Evolutionary conservation across 306 rosid genomes (phyloP).

Genomic region (Lagenaria siceraria): DNA sequence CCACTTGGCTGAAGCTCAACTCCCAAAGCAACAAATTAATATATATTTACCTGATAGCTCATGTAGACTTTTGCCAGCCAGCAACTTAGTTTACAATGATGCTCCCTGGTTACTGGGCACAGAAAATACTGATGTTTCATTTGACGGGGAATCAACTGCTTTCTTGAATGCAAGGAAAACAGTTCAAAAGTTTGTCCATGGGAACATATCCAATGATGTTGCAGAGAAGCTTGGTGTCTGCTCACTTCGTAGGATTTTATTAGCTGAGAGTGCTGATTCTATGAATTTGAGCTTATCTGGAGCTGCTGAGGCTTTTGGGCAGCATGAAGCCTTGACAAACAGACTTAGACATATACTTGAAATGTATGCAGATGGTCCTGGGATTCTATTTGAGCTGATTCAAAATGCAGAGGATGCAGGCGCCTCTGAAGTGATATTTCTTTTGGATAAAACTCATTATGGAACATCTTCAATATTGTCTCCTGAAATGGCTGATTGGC

Average conservation of each 20-base stretch:
- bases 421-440: constrained; percentile 86
- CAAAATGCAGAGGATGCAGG: constrained; percentile 99
- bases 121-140: constrained; percentile 49
- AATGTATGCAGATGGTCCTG: constrained; percentile 99
- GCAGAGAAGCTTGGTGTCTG: constrained; percentile 93
- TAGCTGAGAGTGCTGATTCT: constrained; percentile 98
- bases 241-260: constrained; percentile 81
- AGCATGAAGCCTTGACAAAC: constrained; percentile 94
- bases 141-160: constrained; percentile 35
- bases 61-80: constrained; percentile 58
- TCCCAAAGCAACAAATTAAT: constrained; percentile 43
- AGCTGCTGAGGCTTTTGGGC: constrained; percentile 98
- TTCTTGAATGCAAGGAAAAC: constrained; percentile 48
- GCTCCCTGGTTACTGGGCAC: constrained; percentile 96
- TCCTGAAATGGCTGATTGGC: constrained; percentile 99
- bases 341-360: constrained; percentile 97
- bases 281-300: constrained; percentile 91
- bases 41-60: constrained; percentile 78
- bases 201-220: constrained; percentile 88
- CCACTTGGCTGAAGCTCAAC: constrained; percentile 75
- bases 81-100: constrained; percentile 81
- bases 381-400: constrained; percentile 83
- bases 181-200: constrained; percentile 85
- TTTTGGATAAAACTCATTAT: constrained; percentile 83
- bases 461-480: constrained; percentile 93